Evolutionary conservation across 805 yeast species (phyloP).

Genomic region (Starmera dryadoides): DNA sequence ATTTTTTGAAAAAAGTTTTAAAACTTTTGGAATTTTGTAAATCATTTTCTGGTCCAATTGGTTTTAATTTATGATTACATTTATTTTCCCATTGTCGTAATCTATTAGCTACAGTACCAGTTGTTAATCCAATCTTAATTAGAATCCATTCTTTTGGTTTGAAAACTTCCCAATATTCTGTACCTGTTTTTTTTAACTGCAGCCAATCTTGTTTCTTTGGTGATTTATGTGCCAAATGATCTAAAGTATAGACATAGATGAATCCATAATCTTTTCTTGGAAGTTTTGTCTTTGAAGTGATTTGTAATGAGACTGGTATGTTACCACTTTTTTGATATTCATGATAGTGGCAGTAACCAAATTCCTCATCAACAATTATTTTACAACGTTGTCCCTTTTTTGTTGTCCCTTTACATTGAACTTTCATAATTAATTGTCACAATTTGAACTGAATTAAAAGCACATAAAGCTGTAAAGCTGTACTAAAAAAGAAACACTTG

Average conservation of each 20-base stretch:
- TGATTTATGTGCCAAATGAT: slow-evolving; percentile 8
- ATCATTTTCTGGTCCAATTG: slow-evolving; percentile 8
- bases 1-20: neutral
- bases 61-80: slow-evolving; percentile 13
- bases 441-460: too few relatives aligned
- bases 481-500: too few relatives aligned
- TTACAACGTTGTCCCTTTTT: slow-evolving; percentile 9
- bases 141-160: slow-evolving; percentile 16
- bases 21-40: neutral
- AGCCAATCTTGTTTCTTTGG: slow-evolving; percentile 18
- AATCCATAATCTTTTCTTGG: slow-evolving; percentile 9
- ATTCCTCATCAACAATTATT: slow-evolving; percentile 1
- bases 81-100: slow-evolving; percentile 19
- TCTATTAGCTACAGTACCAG: slow-evolving; percentile 11
- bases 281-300: neutral
- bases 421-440: neutral
- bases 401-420: slow-evolving; percentile 15
- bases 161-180: slow-evolving; percentile 4
- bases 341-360: slow-evolving; percentile 13
- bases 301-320: neutral
- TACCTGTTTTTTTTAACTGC: slow-evolving; percentile 1
- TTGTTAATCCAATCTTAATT: slow-evolving; percentile 19
- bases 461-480: too few relatives aligned
- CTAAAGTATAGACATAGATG: slow-evolving; percentile 18
- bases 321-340: slow-evolving; percentile 3